Percentiles rank a stretch among this genome's conserved stretches.
Evolutionary conservation across 192 early-diverging fungal species (phyloP).

Genomic region (Pecoramyces ruminantium): DNA sequence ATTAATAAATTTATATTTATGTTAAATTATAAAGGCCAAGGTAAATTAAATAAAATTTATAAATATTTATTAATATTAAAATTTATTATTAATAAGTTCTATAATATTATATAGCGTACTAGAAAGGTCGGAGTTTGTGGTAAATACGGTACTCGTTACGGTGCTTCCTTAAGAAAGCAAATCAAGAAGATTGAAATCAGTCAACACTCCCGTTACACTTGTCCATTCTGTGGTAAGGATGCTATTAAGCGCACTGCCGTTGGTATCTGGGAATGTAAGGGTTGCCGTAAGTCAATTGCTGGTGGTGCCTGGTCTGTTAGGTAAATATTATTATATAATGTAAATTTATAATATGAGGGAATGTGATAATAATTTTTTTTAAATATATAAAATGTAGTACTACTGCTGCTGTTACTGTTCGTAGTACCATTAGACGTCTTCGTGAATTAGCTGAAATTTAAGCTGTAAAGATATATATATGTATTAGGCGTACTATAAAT

Average conservation of each 20-base stretch:
- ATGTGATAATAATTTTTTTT: no score
- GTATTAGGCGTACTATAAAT: no score
- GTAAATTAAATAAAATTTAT: no score
- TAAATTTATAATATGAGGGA: no score
- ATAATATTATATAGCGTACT: slow-evolving; percentile 48
- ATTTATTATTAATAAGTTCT: no score
- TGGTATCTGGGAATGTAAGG: slow-evolving; percentile 98
- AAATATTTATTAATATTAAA: no score
- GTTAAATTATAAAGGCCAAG: no score
- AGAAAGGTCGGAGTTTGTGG: slow-evolving; percentile 99
- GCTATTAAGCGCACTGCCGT: slow-evolving; percentile 83
- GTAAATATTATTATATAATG: slow-evolving; percentile 21
- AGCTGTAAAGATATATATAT: not conserved
- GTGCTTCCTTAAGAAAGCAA: slow-evolving; percentile 96
- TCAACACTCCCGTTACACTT: slow-evolving; percentile 98
- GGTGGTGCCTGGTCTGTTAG: slow-evolving; percentile 94
- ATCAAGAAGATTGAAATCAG: slow-evolving; percentile 99
- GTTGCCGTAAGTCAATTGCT: slow-evolving; percentile 85
- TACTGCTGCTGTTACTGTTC: slow-evolving; percentile 74
- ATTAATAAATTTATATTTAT: no score
- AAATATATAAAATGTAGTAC: slow-evolving; percentile 23
- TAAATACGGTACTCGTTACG: slow-evolving; percentile 99
- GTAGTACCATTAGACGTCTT: slow-evolving; percentile 90
- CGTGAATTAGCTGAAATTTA: not conserved
- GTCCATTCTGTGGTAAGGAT: slow-evolving; percentile 99